phyloP scores from a whole-genome alignment of 2,329 filamentous ascomycete genomes.

The Davidsoniella neocaledoniae region DNA sequence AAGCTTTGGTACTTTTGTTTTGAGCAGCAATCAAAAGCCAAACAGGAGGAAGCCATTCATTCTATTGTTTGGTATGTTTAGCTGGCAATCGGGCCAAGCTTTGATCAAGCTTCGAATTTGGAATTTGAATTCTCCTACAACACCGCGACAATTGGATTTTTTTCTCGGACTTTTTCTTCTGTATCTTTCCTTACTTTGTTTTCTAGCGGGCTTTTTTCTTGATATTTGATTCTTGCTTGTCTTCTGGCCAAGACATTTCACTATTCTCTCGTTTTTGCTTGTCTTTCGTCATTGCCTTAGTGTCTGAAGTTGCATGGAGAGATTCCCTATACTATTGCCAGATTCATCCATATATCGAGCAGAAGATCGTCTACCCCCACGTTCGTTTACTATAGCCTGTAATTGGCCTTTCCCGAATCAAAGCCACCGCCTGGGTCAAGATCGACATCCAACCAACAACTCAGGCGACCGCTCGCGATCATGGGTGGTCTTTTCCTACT shows the following conservation, averaged over 20 bases:
- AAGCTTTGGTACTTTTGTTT: too few relatives aligned
- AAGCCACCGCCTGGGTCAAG: too few relatives aligned
- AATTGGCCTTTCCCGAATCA: too few relatives aligned
- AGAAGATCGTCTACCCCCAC: background rate
- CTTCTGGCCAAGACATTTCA: conserved; percentile 1
- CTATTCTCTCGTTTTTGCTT: background rate
- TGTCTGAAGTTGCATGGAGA: background rate
- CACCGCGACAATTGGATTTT: background rate
- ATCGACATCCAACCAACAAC: too few relatives aligned
- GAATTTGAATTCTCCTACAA: background rate
- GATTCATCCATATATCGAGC: too few relatives aligned
- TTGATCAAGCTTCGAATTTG: too few relatives aligned
- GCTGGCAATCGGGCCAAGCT: too few relatives aligned
- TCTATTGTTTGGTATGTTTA: too few relatives aligned
- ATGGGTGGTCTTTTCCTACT: conserved; percentile 27
- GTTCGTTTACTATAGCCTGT: background rate
- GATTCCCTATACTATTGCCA: too few relatives aligned
- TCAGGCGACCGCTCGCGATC: conserved; percentile 9
- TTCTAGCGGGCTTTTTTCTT: background rate
- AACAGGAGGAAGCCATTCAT: too few relatives aligned
- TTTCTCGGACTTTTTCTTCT: background rate
- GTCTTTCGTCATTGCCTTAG: background rate
- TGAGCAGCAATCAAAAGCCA: too few relatives aligned
- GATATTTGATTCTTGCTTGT: background rate
- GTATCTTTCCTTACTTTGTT: background rate